Evolutionary conservation across 176 grass and related monocot genomes (phyloP).

Genomic region (Alloteropsis semialata): DNA sequence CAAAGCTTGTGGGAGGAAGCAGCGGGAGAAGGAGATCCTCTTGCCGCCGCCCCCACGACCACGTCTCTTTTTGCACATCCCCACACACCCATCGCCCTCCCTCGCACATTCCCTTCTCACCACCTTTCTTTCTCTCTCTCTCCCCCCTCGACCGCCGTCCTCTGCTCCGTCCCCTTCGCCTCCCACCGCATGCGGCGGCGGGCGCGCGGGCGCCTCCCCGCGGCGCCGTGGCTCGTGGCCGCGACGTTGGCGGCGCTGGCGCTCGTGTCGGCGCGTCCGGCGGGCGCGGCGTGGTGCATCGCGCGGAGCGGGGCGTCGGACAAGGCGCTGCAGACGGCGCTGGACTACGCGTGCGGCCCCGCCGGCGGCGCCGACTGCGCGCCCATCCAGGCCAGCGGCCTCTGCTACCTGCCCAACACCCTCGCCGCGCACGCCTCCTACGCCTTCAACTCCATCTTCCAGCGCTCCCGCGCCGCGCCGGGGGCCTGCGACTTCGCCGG

Average conservation of each 20-base stretch:
- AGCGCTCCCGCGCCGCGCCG: conserved; percentile 55
- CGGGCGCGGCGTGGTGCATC: conserved; percentile 57
- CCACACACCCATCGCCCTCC: background rate
- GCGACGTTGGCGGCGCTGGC: background rate
- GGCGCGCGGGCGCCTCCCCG: background rate
- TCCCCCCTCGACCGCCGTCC: background rate
- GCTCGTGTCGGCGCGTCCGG: background rate
- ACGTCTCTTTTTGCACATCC: background rate
- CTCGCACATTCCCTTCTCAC: conserved; percentile 34
- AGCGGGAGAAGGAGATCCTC: conserved; percentile 22
- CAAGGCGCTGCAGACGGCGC: conserved; percentile 38
- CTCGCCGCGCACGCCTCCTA: conserved; percentile 81
- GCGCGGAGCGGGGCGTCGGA: conserved; percentile 36
- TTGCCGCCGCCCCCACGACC: background rate
- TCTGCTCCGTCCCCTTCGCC: background rate
- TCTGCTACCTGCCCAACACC: conserved; percentile 80
- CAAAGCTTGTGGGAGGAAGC: background rate
- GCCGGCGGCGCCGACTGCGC: conserved; percentile 65
- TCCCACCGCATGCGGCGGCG: conserved; percentile 8
- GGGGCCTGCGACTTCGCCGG: conserved; percentile 78
- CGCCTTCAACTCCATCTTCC: conserved; percentile 82
- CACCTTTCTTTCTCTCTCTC: conserved; percentile 31
- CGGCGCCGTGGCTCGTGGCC: background rate
- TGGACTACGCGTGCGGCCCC: conserved; percentile 73
- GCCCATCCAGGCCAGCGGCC: conserved; percentile 53